These are phyloP conservation scores for Apodospora peruviana DNA, from an alignment of 495 filamentous ascomycete genomes.

Conservation along the genomic window DNA sequence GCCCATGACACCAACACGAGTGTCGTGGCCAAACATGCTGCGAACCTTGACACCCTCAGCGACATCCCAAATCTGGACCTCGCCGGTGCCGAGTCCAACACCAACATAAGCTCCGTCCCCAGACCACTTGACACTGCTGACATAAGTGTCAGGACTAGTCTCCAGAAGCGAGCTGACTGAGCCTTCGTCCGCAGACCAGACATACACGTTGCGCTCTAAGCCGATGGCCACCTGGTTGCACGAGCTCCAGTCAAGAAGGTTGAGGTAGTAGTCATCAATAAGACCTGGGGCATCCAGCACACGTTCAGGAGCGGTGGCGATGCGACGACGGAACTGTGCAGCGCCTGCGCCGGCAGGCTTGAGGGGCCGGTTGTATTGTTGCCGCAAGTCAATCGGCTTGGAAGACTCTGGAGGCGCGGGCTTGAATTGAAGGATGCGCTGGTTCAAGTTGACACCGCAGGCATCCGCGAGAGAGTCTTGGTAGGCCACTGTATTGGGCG, in stretches of 20 bases:
- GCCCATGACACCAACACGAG: constrained; percentile 94
- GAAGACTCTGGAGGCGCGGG: constrained; percentile 93
- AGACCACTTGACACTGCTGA: constrained; percentile 98
- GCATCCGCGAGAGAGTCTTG: constrained; percentile 87
- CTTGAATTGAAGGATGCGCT: constrained; percentile 98
- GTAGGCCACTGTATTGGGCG: constrained; percentile 84
- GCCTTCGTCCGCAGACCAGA: constrained; percentile 97
- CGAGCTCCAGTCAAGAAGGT: constrained; percentile 95
- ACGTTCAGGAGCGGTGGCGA: constrained; percentile 90
- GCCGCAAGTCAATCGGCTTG: constrained; percentile 93
- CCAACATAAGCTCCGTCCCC: constrained; percentile 94
- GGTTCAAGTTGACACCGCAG: constrained; percentile 88
- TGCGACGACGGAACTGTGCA: constrained; percentile 81
- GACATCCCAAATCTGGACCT: constrained; percentile 99
- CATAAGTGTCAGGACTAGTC: constrained; percentile 81
- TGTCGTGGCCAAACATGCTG: constrained; percentile 96
- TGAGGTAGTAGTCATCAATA: constrained; percentile 98
- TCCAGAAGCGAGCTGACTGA: constrained; percentile 82
- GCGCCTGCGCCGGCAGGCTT: constrained; percentile 66
- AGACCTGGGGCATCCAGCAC: constrained; percentile 96
- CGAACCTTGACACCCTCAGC: constrained; percentile 91
- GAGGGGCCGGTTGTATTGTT: constrained; percentile 95
- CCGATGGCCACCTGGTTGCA: constrained; percentile 97
- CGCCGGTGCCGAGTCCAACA: constrained; percentile 88
- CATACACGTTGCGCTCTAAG: constrained; percentile 91